phyloP scores from a whole-genome alignment of 2,329 filamentous ascomycete species.

The Botrytis sinoallii region DNA sequence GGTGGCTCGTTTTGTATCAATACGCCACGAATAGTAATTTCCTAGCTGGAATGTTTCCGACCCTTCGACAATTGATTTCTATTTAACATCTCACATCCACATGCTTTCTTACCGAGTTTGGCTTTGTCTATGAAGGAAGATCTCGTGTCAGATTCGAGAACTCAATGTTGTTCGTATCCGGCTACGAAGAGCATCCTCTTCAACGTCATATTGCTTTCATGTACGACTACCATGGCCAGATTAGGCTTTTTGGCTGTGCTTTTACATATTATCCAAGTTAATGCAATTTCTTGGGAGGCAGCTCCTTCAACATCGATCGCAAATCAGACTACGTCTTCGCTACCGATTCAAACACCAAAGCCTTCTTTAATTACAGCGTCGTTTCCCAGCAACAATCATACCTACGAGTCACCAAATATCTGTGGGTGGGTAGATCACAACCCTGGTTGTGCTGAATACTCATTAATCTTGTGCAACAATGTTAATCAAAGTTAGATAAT shows the following conservation, averaged over 20 bases:
- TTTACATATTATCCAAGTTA: background rate
- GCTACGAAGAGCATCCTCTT: background rate
- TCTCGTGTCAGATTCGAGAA: background rate
- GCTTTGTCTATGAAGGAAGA: constrained; percentile 7
- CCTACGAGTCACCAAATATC: constrained; percentile 10
- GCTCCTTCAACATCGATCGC: background rate
- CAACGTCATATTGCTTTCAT: background rate
- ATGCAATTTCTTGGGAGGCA: constrained; percentile 1
- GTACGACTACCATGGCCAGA: constrained; percentile 1
- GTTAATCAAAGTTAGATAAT: constrained; percentile 18
- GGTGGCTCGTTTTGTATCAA: constrained; percentile 14
- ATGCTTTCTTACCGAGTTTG: background rate
- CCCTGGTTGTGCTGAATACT: constrained; percentile 4
- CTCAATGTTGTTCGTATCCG: background rate
- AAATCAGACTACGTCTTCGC: background rate
- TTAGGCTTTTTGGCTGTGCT: background rate
- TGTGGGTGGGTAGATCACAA: constrained; percentile 21
- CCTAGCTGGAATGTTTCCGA: constrained; percentile 12
- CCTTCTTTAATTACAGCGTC: background rate
- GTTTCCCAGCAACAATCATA: background rate
- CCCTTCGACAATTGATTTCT: background rate
- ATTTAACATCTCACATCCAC: background rate
- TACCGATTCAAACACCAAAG: constrained; percentile 1
- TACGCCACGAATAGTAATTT: background rate
- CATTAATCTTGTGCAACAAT: background rate